Percentiles rank a stretch among this genome's conserved stretches.
These are phyloP conservation scores for Botrytis cinerea DNA, from an alignment of 2,329 filamentous ascomycete genomes.

Conservation along the genomic window DNA sequence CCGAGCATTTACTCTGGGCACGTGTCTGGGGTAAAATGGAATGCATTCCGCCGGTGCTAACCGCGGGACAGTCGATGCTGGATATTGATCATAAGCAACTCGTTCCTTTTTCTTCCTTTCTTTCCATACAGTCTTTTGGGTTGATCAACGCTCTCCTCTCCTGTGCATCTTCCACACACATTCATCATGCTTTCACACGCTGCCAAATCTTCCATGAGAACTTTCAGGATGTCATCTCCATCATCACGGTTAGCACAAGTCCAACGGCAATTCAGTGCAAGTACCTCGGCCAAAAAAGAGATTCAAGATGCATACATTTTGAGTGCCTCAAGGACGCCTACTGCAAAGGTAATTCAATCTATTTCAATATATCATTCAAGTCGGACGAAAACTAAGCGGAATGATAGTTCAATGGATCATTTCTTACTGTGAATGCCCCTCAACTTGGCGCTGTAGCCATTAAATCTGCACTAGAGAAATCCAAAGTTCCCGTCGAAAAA, in stretches of 20 bases:
- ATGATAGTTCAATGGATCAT: conserved; percentile 89
- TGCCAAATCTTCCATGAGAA: conserved; percentile 35
- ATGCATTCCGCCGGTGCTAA: conserved; percentile 20
- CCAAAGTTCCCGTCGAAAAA: conserved; percentile 74
- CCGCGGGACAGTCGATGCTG: conserved; percentile 14
- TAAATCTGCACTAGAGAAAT: conserved; percentile 85
- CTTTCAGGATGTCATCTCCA: conserved; percentile 29
- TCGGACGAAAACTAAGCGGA: not conserved
- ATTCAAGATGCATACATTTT: conserved; percentile 93
- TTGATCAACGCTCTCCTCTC: not conserved
- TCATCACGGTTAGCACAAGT: conserved; percentile 47
- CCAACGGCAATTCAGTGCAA: conserved; percentile 54
- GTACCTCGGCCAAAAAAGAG: conserved; percentile 57
- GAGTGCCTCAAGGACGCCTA: conserved; percentile 85
- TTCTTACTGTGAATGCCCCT: conserved; percentile 80
- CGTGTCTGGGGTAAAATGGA: conserved; percentile 3
- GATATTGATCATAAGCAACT: not conserved
- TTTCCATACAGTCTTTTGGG: not conserved
- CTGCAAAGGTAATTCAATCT: conserved; percentile 70
- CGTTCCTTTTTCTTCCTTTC: not conserved
- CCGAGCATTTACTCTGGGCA: conserved; percentile 2
- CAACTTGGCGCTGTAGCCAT: conserved; percentile 88
- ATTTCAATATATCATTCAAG: not conserved
- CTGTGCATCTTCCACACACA: not conserved
- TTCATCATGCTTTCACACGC: conserved; percentile 40